phyloP scores from a whole-genome alignment of 371 early-diverging fungal species.

The Cokeromyces recurvatus region DNA sequence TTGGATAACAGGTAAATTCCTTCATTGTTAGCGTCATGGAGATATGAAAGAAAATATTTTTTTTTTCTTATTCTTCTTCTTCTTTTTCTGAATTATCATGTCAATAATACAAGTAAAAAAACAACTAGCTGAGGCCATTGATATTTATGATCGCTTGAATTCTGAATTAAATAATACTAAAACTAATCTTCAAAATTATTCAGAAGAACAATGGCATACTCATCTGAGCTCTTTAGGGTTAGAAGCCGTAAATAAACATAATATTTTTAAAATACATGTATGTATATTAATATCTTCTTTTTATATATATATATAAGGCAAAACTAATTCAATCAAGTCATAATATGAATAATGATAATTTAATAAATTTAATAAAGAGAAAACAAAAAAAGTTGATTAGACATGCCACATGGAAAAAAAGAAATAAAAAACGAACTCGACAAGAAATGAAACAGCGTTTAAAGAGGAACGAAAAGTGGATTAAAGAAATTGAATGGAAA shows the following conservation, averaged over 20 bases:
- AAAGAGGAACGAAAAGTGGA: conserved; percentile 6
- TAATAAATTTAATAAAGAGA: neutral
- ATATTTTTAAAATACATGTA: no score
- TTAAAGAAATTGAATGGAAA: conserved; percentile 13
- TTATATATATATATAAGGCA: conserved; percentile 14
- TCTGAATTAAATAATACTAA: neutral
- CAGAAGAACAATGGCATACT: conserved; percentile 14
- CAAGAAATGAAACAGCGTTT: neutral
- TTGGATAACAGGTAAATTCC: no score
- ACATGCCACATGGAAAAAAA: conserved; percentile 16
- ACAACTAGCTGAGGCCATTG: conserved; percentile 14
- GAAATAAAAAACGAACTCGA: conserved; percentile 3
- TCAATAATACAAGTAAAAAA: conserved; percentile 12
- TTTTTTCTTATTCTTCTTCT: no score
- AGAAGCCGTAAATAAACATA: conserved; percentile 16
- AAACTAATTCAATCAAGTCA: conserved; percentile 12
- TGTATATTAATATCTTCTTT: no score
- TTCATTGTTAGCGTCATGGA: no score
- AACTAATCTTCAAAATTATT: neutral
- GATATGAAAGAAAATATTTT: no score
- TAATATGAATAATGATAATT: neutral
- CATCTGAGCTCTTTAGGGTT: conserved; percentile 8
- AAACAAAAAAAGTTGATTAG: conserved; percentile 13
- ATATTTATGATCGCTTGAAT: conserved; percentile 2
- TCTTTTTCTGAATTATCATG: conserved; percentile 11